Conservation (phyloP, 805 yeast species). For the Isabelozyma heimii region DNA sequence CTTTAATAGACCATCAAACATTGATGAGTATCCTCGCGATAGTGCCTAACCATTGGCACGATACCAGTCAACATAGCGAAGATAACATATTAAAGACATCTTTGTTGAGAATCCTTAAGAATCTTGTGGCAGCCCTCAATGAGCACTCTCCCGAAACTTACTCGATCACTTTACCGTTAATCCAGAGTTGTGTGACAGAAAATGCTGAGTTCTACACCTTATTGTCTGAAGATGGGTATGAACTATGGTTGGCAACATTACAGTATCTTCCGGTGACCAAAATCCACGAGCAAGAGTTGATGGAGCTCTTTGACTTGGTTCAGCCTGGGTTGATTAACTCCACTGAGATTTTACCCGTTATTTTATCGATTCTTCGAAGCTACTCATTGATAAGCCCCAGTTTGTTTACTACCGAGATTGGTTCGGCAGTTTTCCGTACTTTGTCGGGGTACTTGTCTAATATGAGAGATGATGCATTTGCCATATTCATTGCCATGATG, state of each 20-base stretch:
- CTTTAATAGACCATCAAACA: conserved; percentile 52
- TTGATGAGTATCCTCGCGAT: conserved; percentile 48
- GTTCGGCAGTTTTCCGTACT: conserved; percentile 43
- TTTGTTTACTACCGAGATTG: conserved; percentile 33
- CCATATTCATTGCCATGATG: conserved; percentile 50
- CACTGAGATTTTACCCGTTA: conserved; percentile 70
- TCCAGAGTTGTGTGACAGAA: conserved; percentile 60
- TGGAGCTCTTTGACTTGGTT: conserved; percentile 48
- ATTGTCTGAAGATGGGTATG: conserved; percentile 82
- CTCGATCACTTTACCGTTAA: conserved; percentile 62
- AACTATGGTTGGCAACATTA: conserved; percentile 72
- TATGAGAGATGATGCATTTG: conserved; percentile 71
- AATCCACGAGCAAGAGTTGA: conserved; percentile 26
- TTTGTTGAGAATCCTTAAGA: conserved; percentile 52
- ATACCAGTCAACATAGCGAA: conserved; percentile 38
- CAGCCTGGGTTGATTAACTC: conserved; percentile 61
- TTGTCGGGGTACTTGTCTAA: conserved; percentile 53
- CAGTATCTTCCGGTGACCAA: conserved; percentile 53
- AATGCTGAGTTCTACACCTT: conserved; percentile 43
- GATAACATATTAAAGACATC: conserved; percentile 41
- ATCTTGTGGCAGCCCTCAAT: conserved; percentile 55
- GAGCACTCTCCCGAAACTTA: conserved; percentile 46
- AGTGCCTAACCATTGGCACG: conserved; percentile 80
- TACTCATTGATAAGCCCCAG: conserved; percentile 52
- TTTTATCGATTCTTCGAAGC: conserved; percentile 60